Evolutionary conservation across 1,284 basidiomycete species (phyloP).

Genomic region (Moesziomyces sp.): DNA sequence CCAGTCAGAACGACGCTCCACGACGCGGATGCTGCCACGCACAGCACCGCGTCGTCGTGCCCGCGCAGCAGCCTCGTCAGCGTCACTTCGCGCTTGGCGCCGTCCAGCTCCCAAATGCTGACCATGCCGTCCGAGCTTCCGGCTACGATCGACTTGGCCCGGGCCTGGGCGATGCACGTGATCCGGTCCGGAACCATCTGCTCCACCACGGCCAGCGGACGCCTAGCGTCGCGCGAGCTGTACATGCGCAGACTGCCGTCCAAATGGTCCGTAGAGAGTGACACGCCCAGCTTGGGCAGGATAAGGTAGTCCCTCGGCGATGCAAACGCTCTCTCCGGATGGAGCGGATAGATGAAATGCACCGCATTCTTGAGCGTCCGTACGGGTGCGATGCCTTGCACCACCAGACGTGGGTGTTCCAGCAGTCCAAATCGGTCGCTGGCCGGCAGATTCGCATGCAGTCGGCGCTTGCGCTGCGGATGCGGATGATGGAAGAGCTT

Average conservation of each 20-base stretch:
- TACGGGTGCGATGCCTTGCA: conserved; percentile 52
- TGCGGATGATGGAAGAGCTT: conserved; percentile 85
- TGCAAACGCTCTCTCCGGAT: conserved; percentile 76
- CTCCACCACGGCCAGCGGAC: conserved; percentile 74
- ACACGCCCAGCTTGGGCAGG: conserved; percentile 74
- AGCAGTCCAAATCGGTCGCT: conserved; percentile 76
- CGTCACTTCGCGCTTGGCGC: conserved; percentile 30
- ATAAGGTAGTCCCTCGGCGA: conserved; percentile 74
- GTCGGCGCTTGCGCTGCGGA: conserved; percentile 75
- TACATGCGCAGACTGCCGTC: conserved; percentile 73
- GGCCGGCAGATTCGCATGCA: conserved; percentile 10
- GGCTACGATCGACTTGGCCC: conserved; percentile 77
- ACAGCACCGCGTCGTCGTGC: conserved; percentile 76
- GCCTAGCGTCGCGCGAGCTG: conserved; percentile 59
- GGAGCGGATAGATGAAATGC: conserved; percentile 73
- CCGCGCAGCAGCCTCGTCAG: conserved; percentile 75
- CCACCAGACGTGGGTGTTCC: conserved; percentile 73
- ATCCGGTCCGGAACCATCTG: conserved; percentile 34
- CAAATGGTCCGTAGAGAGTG: conserved; percentile 75
- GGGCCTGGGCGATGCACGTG: conserved; percentile 76
- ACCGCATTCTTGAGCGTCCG: conserved; percentile 68
- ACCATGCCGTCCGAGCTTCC: conserved; percentile 72
- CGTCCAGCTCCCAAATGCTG: conserved; percentile 49
- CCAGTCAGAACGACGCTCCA: conserved; percentile 89
- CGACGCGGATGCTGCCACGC: conserved; percentile 78